Base-by-base conservation (phyloP, 2,329 filamentous ascomycete species). In the Aspergillus ruber region DNA sequence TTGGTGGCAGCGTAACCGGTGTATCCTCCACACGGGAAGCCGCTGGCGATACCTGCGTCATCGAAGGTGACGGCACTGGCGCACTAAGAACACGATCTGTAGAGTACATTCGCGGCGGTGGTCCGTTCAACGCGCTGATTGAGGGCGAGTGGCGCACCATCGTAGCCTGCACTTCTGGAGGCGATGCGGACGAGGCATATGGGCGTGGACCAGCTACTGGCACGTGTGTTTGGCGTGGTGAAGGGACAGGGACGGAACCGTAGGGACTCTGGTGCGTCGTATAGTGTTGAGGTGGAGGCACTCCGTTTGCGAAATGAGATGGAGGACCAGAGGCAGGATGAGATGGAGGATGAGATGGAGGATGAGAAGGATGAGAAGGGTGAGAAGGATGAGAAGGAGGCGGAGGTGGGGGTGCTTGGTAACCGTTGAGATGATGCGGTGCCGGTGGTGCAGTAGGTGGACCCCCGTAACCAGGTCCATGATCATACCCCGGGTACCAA, bases 391-490 rank as follows among this genome's bases (percentile, higher is more conserved):
- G 64, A n/a, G 61, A 35, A n/a, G 33, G 47, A 17, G 64, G 56
- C 35, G 64, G 58, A 15, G 61, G 33, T 3, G 33, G 48, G n/a
- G 63, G 56, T 35, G 64, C 57, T 32, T 59, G 57, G 48, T 64
- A 76, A 32, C 77, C 75, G 56, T 80, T 82, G 41, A 78, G 71
- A 33, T 76, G 75, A 29, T 75, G 74, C 17, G 75, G 66, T 12
- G 72, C 71, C 17, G 76, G 74, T 46, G 75, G 72, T 18, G 36
- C 17, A 10, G 36, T 15, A 39, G 36, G 33, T 3, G 33, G 36
- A 12, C 15, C 36, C 7, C 15, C 15, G 36, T 39, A 20, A 10
- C 17, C 15, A 6, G 77, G 38, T 68, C 49, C 46, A 32, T 57
- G 55, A 47, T 61, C 65, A 18, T 39, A 39, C 3, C 36, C 36